Base-by-base conservation (phyloP, 1,139 yeast species). In the Williopsis jadinii region DNA sequence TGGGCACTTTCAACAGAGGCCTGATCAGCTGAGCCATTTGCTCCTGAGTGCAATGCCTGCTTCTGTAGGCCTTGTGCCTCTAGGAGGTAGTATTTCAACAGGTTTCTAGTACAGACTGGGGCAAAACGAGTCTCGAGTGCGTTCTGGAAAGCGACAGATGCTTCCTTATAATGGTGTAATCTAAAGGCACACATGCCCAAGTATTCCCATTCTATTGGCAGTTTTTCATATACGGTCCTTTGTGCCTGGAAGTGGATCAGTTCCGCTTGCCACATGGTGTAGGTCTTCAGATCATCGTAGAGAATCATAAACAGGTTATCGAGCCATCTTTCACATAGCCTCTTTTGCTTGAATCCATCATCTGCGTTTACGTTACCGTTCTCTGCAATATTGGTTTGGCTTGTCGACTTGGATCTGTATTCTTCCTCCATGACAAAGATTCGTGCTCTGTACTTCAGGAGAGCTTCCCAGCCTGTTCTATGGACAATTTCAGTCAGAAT, bases 341-440 rank as follows among this genome's bases (percentile, higher is more conserved):
- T 73, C 58, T 94, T 94, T 58, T 51, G 46, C 36, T 47, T 55
- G 40, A 53, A 54, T 0, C 47, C 45, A 12, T 43, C 41, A 5
- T 32, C 28, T 9, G 45, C 8, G 3, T 34, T 28, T 11, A 27
- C 28, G 8, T 30, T 28, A 13, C 35, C 40, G 19, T 35, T 38
- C 9, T 11, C 32, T 9, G 41, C 37, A 2, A 34, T 28, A 30
- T 65, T 61, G 39, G 73, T 55, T 74, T 76, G 43, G 13, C 15
- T 64, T 45, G 45, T 58, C 49, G 54, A 55, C 46, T 56, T 64
- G 52, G 55, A 65, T 32, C 66, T 59, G 48, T 85, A 90, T 56
- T 94, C 98, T 55, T 87, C 95, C 58, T 92, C 97, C 98, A 94
- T 94, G 30, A 92, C 95, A 60, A 94, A 94, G 9, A 90, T 90